These are phyloP conservation scores for Crithidia bombi DNA, from an alignment of 208 protist genomes.

Conservation along the genomic window DNA sequence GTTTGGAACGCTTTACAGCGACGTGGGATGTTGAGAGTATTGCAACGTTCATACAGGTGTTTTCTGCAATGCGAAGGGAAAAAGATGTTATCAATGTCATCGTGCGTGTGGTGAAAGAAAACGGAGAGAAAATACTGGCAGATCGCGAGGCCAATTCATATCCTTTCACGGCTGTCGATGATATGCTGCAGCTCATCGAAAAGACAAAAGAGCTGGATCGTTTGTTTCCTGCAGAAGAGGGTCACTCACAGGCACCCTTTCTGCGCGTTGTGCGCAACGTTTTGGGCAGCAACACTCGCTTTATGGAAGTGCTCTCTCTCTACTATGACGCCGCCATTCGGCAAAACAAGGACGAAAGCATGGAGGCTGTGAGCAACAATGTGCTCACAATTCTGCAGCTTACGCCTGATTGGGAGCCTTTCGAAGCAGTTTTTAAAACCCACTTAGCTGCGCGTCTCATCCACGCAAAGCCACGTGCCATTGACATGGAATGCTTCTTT, in stretches of 20 bases:
- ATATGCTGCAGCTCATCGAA: slow-evolving; percentile 32
- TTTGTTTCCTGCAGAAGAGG: slow-evolving; percentile 23
- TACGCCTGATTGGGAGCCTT: slow-evolving; percentile 63
- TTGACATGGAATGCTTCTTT: slow-evolving; percentile 50
- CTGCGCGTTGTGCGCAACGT: slow-evolving; percentile 35
- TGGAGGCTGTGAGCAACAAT: slow-evolving; percentile 33
- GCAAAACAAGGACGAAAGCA: slow-evolving; percentile 19
- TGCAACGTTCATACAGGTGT: slow-evolving; percentile 22
- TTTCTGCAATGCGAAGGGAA: slow-evolving; percentile 28
- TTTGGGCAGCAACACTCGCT: slow-evolving; percentile 44
- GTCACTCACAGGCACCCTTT: slow-evolving; percentile 21
- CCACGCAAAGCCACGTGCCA: slow-evolving; percentile 48
- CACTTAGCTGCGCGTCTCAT: slow-evolving; percentile 64
- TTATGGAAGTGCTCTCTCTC: slow-evolving; percentile 57
- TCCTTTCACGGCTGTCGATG: slow-evolving; percentile 23
- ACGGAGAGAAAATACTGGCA: slow-evolving; percentile 11
- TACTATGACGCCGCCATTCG: slow-evolving; percentile 67
- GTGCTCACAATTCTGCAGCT: slow-evolving; percentile 59
- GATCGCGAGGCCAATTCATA: slow-evolving; percentile 12
- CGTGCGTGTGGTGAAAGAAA: slow-evolving; percentile 24
- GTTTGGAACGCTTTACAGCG: slow-evolving; percentile 16
- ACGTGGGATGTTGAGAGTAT: slow-evolving; percentile 35
- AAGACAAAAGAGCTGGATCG: slow-evolving; percentile 26
- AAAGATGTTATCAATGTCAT: slow-evolving; percentile 35
- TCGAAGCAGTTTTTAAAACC: slow-evolving; percentile 65